Evolutionary conservation across 495 filamentous ascomycete genomes (phyloP), one percentile per base, ranked within the genome.

Genomic region (Talaromyces nanjingensis): DNA sequence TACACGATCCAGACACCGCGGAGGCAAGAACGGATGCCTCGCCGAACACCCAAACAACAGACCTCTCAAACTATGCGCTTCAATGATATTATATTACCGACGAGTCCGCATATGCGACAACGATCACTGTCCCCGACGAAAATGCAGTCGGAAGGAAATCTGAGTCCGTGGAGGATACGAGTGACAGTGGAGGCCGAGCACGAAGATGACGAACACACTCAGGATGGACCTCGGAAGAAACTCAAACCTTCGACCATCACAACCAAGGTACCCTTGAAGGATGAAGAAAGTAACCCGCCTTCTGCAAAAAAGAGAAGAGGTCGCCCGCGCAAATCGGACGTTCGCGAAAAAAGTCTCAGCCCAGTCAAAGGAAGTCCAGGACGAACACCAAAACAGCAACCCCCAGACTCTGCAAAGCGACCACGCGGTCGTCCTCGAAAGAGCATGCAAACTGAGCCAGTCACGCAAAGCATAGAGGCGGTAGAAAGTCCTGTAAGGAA

Each of bases 131-230:
- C 78, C 3, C 78, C 77, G 12, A 70, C 75, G 11, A 79, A 78
- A 27, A 62, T 65, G 7, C 71, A 68, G 47, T 64, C 71, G 39
- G 70, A 80, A 11, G 74, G 74, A 20, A 73, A 76, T 66, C 66
- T 73, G 8, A 84, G 79, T 64, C 84, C 84, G 49, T 86, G 84
- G 84, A 79, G 81, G 64, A 83, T 86, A 62, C 76, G 81, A 22
- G 77, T 86, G 55, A 83, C 83, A 3, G 76, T 86, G 29, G 79
- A 86, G 73, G 84, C 84, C 11, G 83, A 83, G 63, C 82, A 81
- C 60, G 76, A 83, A 34, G 76, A 79, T 27, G 74, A 76, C 22
- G 68, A 68, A 27, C 73, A 72, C 29, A 66, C 73, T 25, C 69
- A 57, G 9, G 64, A 55, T 11, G 74, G 69, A 31, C 73, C 71